Evolutionary conservation across 23 red algal species (phyloP).

Genomic region (Gracilariopsis chorda): DNA sequence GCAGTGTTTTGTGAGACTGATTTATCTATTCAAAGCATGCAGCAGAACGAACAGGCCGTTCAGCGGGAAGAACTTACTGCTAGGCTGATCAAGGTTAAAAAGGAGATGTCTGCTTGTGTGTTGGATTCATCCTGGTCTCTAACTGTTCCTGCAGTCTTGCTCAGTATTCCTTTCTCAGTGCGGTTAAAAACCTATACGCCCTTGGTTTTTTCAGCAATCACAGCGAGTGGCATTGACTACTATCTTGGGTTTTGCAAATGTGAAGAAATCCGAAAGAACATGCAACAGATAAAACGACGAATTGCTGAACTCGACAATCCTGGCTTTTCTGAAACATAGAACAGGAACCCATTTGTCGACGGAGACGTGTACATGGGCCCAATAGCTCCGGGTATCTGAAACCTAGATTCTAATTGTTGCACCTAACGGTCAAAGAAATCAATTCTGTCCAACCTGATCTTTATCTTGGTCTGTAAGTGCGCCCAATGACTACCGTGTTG

Average conservation of each 20-base stretch:
- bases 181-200: slow-evolving; percentile 31
- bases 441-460: not conserved
- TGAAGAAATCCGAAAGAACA: slow-evolving; percentile 26
- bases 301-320: slow-evolving; percentile 36
- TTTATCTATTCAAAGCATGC: too few relatives aligned
- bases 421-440: not conserved
- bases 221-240: slow-evolving; percentile 51
- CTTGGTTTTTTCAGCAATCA: slow-evolving; percentile 31
- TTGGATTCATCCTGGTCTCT: slow-evolving; percentile 53
- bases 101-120: slow-evolving; percentile 24
- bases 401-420: too few relatives aligned
- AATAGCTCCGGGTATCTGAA: too few relatives aligned
- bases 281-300: slow-evolving; percentile 37
- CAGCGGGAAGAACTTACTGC: not conserved
- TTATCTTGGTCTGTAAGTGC: not conserved
- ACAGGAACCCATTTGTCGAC: too few relatives aligned
- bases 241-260: slow-evolving; percentile 40
- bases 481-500: too few relatives aligned
- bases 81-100: slow-evolving; percentile 10
- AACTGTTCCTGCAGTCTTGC: slow-evolving; percentile 33
- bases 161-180: slow-evolving; percentile 21
- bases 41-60: not conserved
- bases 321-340: not conserved
- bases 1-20: too few relatives aligned
- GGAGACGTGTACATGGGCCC: too few relatives aligned